A percentile compares a stretch with the other conserved stretches of the same genome.
These are phyloP conservation scores for Arthroderma uncinatum DNA, from an alignment of 2,329 filamentous ascomycete species.

Conservation along the genomic window DNA sequence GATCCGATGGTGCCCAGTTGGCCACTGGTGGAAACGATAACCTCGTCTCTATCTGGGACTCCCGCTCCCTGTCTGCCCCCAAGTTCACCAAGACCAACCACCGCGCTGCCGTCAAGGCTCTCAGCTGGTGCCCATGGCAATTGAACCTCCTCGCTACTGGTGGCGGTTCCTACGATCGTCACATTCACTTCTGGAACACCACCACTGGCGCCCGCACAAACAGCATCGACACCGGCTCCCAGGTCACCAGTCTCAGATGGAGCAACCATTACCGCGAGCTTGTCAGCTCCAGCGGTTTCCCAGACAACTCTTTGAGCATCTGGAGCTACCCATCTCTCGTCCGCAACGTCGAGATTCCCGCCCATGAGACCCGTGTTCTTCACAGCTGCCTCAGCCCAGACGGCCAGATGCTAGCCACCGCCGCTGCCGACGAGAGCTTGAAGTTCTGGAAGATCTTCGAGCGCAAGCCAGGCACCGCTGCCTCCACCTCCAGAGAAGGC, in stretches of 20 bases:
- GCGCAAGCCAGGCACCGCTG: conserved; percentile 74
- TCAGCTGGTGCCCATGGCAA: conserved; percentile 99
- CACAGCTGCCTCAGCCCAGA: conserved; percentile 96
- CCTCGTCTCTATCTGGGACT: conserved; percentile 97
- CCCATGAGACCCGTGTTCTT: conserved; percentile 90
- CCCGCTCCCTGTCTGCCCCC: conserved; percentile 78
- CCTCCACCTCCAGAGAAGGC: conserved; percentile 51
- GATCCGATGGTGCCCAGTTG: conserved; percentile 88
- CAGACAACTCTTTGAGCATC: conserved; percentile 97
- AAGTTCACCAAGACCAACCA: conserved; percentile 99
- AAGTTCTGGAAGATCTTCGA: conserved; percentile 99
- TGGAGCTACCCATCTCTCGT: conserved; percentile 98
- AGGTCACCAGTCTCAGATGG: conserved; percentile 94
- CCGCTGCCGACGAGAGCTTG: conserved; percentile 90
- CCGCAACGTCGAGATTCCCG: conserved; percentile 94
- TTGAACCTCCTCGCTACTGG: conserved; percentile 93
- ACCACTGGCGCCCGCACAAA: conserved; percentile 95
- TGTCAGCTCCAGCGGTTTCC: conserved; percentile 92
- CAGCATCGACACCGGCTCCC: conserved; percentile 96
- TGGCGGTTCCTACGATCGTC: conserved; percentile 88
- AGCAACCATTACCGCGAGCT: conserved; percentile 96
- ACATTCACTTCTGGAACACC: conserved; percentile 99
- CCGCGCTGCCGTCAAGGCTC: conserved; percentile 94
- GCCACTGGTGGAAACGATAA: conserved; percentile 98
- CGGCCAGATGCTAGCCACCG: conserved; percentile 94